Base-by-base conservation (phyloP, 805 yeast species). In the Starmera quercuum region DNA sequence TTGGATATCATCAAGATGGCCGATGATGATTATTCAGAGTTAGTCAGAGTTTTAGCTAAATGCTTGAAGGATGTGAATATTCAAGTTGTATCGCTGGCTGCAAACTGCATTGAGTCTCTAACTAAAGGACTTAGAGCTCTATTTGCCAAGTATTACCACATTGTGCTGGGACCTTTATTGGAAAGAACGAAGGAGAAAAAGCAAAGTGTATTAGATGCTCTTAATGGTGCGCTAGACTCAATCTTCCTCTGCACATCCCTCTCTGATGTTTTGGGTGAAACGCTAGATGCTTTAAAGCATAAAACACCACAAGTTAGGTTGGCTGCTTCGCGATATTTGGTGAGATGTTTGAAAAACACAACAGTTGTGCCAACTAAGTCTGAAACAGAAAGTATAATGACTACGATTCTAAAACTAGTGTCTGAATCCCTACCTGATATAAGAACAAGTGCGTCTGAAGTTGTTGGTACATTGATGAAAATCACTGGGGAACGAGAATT, bases 171-270 rank as follows among this genome's bases (percentile, higher is more conserved):
- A 3, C 78, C 92, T 0, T 56, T 83, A 37, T 57, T 92, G 28
- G 96, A 86, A 44, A 70, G 97, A 46, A 73, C 84, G 11, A 88
- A 86, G 51, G 98, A 92, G 54, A 87, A 83, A 63, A 90, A 90
- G 49, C 78, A 73, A 18, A 63, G 79, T 4, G 92, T 86, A 0
- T 63, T 82, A 2, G 87, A 79, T 17, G 81, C 92, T 0, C 62
- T 90, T n/a, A 63, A 66, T 14, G 58, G 54, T 18, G 79, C 90
- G 1, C 61, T 88, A 33, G 83, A 79, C 53, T 71, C 82, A 0
- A 66, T 83, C 4, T 82, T 78, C 43, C 49, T 48, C 22, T 60
- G 61, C 39, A 63, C 78, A 9, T 66, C 75, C 0, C 61, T 73
- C 16, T 48, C 64, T 25, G 82, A 74, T 24, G 59, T 83, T 16